A percentile compares a stretch with the other conserved stretches of the same genome.
Conservation (phyloP, 2,329 filamentous ascomycete species). For the Fusarium pseudonygamai region DNA sequence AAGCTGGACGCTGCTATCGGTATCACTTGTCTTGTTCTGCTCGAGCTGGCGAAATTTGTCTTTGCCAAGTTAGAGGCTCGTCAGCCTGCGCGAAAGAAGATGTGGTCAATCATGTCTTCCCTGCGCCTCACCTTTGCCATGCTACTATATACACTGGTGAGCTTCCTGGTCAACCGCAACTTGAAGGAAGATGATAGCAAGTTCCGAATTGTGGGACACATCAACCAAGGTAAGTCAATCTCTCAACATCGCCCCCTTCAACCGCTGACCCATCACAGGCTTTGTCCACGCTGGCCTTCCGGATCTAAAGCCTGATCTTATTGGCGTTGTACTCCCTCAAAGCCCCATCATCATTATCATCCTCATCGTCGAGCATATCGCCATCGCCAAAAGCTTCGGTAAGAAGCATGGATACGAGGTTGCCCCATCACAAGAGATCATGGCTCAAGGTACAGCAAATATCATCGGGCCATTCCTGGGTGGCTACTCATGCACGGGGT, state of each 20-base stretch:
- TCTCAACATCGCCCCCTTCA: rapidly evolving
- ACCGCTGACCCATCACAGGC: constrained; percentile 15
- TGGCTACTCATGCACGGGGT: constrained; percentile 56
- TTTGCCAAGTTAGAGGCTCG: constrained; percentile 70
- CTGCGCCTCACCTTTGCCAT: constrained; percentile 80
- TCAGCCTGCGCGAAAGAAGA: constrained; percentile 67
- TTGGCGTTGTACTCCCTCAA: constrained; percentile 67
- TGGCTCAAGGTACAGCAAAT: constrained; percentile 81
- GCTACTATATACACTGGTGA: constrained; percentile 78
- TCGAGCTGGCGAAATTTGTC: constrained; percentile 65
- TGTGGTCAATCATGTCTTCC: constrained; percentile 79
- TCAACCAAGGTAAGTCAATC: constrained; percentile 65
- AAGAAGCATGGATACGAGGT: constrained; percentile 82
- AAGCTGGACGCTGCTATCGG: constrained; percentile 77
- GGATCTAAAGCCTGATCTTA: constrained; percentile 60
- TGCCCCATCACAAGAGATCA: constrained; percentile 80
- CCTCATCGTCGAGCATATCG: constrained; percentile 83
- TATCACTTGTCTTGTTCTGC: constrained; percentile 70
- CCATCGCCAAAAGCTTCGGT: constrained; percentile 85
- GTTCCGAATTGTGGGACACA: constrained; percentile 71
- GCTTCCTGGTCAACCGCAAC: constrained; percentile 71
- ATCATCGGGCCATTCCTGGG: constrained; percentile 80
- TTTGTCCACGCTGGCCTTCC: constrained; percentile 56
- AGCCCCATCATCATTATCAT: constrained; percentile 80
- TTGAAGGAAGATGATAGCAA: constrained; percentile 56